Evolutionary conservation across 1,284 basidiomycete genomes (phyloP), one percentile per base, ranked within the genome.

Genomic region (Fomitiporia mediterranea): DNA sequence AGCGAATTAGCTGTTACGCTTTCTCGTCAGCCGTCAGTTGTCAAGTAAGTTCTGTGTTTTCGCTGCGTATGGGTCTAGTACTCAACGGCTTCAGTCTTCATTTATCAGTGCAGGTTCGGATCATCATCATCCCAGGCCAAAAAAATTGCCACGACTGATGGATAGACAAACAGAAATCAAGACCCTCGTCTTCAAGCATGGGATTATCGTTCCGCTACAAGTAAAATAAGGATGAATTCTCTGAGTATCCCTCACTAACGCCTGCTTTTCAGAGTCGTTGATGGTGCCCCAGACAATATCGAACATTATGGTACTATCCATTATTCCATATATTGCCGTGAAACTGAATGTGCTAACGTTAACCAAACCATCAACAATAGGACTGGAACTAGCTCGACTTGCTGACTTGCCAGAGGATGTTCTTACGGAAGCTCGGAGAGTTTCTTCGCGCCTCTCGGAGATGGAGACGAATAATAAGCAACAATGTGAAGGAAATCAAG

Each of bases 161-260:
- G n/a, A 23, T 50, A 57, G 19, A 30, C 25, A 19, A 27, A 32
- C 64, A 87, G 83, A 77, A 74, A 65, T 75, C 77, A 30, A 75
- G 77, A 35, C 73, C 70, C 61, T 79, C 82, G 1, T 67, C 71
- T 2, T 73, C 79, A 2, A 83, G 76, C 58, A 80, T 91, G 58
- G 81, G 83, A 6, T 76, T 93, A 65, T 74, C 77, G 0, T 95
- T 94, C 67, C 82, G 84, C 61, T 93, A 94, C 76, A 91, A 84
- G 89, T 88, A 59, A 30, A 77, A 58, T n/a, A n/a, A n/a, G n/a
- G n/a, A n/a, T n/a, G n/a, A n/a, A n/a, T n/a, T n/a, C n/a, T n/a
- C n/a, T n/a, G n/a, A n/a, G n/a, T n/a, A n/a, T 40, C 35, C 19
- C 30, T 39, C 44, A 35, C 55, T 27, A 32, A 32, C 19, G 28